These are phyloP conservation scores for Acorus calamus DNA, from an alignment of 106 monocot species.

Conservation along the genomic window DNA sequence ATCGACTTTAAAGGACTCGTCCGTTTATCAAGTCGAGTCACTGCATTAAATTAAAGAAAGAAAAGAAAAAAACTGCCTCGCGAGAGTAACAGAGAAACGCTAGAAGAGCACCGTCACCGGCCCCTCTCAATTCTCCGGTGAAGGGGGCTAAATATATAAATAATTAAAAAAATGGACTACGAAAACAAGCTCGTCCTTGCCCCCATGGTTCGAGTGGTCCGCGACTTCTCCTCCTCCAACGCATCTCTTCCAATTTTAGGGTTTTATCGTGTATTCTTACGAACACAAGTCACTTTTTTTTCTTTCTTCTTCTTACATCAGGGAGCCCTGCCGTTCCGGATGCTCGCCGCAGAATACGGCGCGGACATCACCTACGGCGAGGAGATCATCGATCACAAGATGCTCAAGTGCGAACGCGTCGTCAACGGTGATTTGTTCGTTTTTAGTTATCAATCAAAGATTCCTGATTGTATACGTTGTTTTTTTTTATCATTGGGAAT, in stretches of 20 bases:
- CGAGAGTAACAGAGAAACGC: too few relatives aligned
- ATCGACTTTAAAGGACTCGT: too few relatives aligned
- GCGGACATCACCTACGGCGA: constrained; percentile 97
- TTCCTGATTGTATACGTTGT: neutral
- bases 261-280: neutral
- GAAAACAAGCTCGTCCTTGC: constrained; percentile 82
- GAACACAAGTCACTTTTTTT: neutral
- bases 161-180: constrained; percentile 51
- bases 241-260: neutral
- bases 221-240: constrained; percentile 2
- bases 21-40: too few relatives aligned
- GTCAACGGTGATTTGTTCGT: constrained; percentile 40
- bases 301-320: constrained; percentile 5
- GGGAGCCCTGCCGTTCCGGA: constrained; percentile 81
- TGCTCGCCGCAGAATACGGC: constrained; percentile 73
- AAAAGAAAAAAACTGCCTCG: too few relatives aligned
- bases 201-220: constrained; percentile 98
- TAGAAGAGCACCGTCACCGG: too few relatives aligned
- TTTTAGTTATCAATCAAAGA: neutral
- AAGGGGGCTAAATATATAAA: too few relatives aligned
- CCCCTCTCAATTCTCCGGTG: too few relatives aligned
- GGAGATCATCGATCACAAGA: constrained; percentile 92
- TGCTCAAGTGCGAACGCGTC: constrained; percentile 76
- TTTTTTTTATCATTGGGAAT: neutral
- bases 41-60: too few relatives aligned